Base-by-base conservation (phyloP, 176 grass and related monocot genomes). In the Themeda triandra region DNA sequence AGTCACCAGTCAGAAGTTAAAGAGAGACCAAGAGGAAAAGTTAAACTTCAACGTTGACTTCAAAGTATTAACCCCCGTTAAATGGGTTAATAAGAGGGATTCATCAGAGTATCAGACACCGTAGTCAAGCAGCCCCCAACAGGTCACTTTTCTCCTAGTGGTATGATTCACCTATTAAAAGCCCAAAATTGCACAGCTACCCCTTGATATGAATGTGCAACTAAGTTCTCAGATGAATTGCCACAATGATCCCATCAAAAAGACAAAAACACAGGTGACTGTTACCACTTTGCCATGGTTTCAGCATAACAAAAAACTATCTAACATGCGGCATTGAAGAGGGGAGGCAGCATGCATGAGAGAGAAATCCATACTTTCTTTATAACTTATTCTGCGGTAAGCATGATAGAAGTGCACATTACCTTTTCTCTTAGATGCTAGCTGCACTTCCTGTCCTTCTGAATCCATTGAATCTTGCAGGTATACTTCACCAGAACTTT, bases 381-480 rank as follows among this genome's bases (percentile, higher is more conserved):
- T 73, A 73, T 30, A 58, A 19, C 31, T 74, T 56, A 74, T 75
- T 86, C 42, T 66, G 36, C 14, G 70, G 15, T 62, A 62, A 53
- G 54, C 17, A 49, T 25, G 39, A 44, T 9, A 40, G 15, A 78
- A 60, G 13, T 62, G 32, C 24, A 78, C 63, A 83, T 72, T 78
- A 88, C 80, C 73, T 63, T 71, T 59, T 72, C 71, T 78, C 72
- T 19, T 59, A 78, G 76, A 64, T 64, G 15, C 58, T 78, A 19
- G 8, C 14, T 44, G 36, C 24, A 78, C 73, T 23, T 32, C 24
- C 2, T 78, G 24, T 31, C 31, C 86, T 83, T 83, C 80, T 41
- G 80, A 83, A 83, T 88, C 86, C 56, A 54, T 48, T 82, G 53
- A 77, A 76, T 69, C 79, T 82, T 8, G 21, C 23, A 70, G 2